phyloP scores from a whole-genome alignment of 108 stramenopile species.

The Skeletonema potamos region DNA sequence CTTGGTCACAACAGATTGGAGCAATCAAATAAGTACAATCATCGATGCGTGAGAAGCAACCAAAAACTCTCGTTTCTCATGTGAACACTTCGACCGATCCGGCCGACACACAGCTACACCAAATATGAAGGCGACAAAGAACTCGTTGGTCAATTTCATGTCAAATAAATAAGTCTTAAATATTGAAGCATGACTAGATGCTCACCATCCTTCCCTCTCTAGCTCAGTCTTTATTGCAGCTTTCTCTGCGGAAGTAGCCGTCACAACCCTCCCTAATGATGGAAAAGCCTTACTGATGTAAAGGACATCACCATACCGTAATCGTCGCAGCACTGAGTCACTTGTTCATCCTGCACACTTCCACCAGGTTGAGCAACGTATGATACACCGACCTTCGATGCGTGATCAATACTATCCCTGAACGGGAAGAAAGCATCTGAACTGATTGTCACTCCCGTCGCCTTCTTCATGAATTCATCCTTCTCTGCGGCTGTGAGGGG shows the following conservation, averaged over 20 bases:
- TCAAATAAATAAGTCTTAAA: not conserved
- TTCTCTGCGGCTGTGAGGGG: slow-evolving; percentile 92
- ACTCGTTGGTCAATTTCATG: not conserved
- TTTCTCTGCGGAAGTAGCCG: too few relatives aligned
- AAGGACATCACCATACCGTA: slow-evolving; percentile 99
- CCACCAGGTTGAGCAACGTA: slow-evolving; percentile 98
- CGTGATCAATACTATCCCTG: slow-evolving; percentile 98
- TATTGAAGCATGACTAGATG: not conserved
- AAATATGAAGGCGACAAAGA: too few relatives aligned
- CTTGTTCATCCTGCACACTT: slow-evolving; percentile 88
- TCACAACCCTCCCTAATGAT: slow-evolving; percentile 76
- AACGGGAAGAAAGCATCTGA: slow-evolving; percentile 99
- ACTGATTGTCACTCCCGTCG: slow-evolving; percentile 85
- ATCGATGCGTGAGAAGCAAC: too few relatives aligned
- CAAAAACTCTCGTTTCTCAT: too few relatives aligned
- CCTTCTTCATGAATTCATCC: slow-evolving; percentile 81
- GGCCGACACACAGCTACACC: too few relatives aligned
- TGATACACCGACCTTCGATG: slow-evolving; percentile 94
- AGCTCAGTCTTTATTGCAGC: not conserved
- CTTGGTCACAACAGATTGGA: too few relatives aligned
- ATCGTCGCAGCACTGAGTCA: slow-evolving; percentile 92
- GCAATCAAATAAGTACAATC: too few relatives aligned
- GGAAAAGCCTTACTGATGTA: slow-evolving; percentile 95
- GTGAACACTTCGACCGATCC: too few relatives aligned
- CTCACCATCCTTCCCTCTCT: not conserved